Conservation (phyloP, 176 grass and related monocot species). For the Oryza rufipogon region DNA sequence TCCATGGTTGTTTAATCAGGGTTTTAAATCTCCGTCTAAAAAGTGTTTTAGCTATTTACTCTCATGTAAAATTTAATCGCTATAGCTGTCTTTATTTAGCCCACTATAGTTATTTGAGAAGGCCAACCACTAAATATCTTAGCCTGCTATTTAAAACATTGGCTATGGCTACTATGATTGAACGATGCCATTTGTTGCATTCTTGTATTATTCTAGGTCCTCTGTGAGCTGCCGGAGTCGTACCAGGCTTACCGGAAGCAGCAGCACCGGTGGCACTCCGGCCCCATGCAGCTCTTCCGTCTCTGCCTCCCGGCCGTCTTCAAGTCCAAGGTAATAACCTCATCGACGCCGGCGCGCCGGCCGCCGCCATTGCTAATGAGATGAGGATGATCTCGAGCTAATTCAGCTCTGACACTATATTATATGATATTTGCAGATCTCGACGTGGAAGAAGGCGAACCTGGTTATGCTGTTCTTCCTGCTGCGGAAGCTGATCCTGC, state of each 20-base stretch:
- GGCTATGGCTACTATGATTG: too few relatives aligned
- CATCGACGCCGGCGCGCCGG: not conserved
- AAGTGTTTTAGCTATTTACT: too few relatives aligned
- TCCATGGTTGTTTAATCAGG: too few relatives aligned
- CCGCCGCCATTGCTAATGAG: not conserved
- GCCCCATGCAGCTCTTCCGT: conserved; percentile 96
- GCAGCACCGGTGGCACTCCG: conserved; percentile 99
- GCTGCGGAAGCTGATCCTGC: conserved; percentile 85
- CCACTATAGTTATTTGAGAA: too few relatives aligned
- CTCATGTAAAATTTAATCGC: too few relatives aligned
- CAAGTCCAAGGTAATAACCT: conserved; percentile 63
- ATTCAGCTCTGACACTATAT: too few relatives aligned
- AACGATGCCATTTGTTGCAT: not conserved
- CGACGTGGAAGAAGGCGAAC: conserved; percentile 92
- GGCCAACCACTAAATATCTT: too few relatives aligned
- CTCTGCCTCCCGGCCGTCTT: conserved; percentile 84
- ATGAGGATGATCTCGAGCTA: too few relatives aligned
- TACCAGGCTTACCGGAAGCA: conserved; percentile 92
- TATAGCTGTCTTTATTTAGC: too few relatives aligned
- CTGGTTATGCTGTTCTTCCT: conserved; percentile 96
- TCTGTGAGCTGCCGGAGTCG: conserved; percentile 91
- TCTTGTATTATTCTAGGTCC: conserved; percentile 46
- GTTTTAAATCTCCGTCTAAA: too few relatives aligned
- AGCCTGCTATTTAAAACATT: too few relatives aligned
- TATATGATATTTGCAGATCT: conserved; percentile 50